Conservation (phyloP, 495 filamentous ascomycete genomes). For the Neurospora pannonica region DNA sequence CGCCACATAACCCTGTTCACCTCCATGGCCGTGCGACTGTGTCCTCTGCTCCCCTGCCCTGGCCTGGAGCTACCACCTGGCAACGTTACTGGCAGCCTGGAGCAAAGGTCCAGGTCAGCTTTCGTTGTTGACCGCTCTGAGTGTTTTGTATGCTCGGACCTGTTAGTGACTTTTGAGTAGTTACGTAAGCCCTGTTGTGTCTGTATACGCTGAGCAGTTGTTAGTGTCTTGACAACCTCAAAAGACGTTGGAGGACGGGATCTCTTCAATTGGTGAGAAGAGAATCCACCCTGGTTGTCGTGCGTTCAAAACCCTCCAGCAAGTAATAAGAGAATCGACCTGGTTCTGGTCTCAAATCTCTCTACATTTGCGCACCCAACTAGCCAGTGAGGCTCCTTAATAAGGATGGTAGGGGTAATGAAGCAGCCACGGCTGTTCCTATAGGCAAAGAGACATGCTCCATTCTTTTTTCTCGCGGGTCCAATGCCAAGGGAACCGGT, state of each 20-base stretch:
- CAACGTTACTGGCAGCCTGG: not conserved
- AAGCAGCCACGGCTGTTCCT: not conserved
- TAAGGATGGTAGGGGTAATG: not conserved
- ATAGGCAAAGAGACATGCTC: not conserved
- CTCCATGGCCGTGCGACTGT: not conserved
- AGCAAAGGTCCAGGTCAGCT: not conserved
- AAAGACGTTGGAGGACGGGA: not conserved
- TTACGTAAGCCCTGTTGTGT: not conserved
- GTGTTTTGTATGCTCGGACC: not conserved
- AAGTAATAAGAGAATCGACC: not conserved
- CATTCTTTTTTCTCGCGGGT: not conserved
- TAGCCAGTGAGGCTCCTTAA: not conserved
- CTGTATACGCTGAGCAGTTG: not conserved
- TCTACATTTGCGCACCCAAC: not conserved
- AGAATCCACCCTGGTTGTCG: not conserved
- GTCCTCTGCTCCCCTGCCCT: not conserved
- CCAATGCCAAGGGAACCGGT: not conserved
- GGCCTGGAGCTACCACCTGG: not conserved
- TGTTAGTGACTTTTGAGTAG: not conserved
- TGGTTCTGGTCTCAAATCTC: not conserved
- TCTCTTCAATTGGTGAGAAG: not conserved
- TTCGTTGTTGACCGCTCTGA: not conserved
- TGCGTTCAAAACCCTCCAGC: not conserved
- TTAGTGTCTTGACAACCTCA: not conserved
- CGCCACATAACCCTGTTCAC: not conserved